Evolutionary conservation across 1,284 basidiomycete species (phyloP).

Genomic region (Amylostereum chailletii): DNA sequence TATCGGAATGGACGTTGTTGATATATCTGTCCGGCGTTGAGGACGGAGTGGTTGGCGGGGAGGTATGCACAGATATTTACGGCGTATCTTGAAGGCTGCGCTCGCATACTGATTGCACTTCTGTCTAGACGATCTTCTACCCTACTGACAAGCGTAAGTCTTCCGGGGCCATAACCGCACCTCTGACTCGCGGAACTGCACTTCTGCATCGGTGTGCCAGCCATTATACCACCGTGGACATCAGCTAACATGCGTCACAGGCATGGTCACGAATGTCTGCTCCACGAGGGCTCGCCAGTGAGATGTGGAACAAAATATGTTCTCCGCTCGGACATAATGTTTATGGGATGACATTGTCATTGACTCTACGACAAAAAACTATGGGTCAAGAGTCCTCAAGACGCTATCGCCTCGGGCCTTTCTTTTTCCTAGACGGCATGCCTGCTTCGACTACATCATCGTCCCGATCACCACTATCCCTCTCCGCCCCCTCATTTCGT

Average conservation of each 20-base stretch:
- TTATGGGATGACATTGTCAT: constrained; percentile 27
- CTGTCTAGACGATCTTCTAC: constrained; percentile 62
- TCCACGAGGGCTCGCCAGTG: constrained; percentile 72
- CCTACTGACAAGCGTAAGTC: constrained; percentile 41
- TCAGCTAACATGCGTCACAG: constrained; percentile 23
- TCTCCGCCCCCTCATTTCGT: constrained; percentile 36
- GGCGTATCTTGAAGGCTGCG: background rate
- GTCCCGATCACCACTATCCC: constrained; percentile 76
- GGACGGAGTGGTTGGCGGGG: constrained; percentile 69
- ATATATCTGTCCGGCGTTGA: constrained; percentile 68
- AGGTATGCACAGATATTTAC: constrained; percentile 30
- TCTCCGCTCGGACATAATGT: constrained; percentile 71
- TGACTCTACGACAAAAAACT: background rate
- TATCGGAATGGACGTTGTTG: constrained; percentile 75
- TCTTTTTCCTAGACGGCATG: constrained; percentile 46
- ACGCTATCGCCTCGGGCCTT: constrained; percentile 19
- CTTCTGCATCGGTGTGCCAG: constrained; percentile 58
- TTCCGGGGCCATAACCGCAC: constrained; percentile 45
- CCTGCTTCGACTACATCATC: constrained; percentile 83
- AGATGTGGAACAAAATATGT: constrained; percentile 68
- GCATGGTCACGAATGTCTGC: constrained; percentile 68
- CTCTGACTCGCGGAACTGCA: constrained; percentile 57
- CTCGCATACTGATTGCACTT: background rate
- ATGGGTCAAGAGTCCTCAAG: background rate
- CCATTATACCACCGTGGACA: background rate